These are phyloP conservation scores for Crepidotus variabilis DNA, from an alignment of 768 basidiomycete genomes.

Conservation along the genomic window DNA sequence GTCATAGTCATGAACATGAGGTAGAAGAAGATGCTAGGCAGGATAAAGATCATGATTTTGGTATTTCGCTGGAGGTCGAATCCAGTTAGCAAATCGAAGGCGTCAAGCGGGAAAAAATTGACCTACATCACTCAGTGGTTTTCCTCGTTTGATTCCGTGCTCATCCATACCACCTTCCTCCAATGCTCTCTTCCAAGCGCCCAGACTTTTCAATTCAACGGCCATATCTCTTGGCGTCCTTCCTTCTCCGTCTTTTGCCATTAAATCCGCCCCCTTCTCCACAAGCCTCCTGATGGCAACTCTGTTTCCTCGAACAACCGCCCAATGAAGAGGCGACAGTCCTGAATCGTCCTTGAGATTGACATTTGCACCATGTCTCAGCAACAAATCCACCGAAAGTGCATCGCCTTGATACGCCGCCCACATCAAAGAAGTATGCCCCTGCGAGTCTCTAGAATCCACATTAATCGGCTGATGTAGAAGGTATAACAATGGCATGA, in stretches of 20 bases:
- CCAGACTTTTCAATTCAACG: constrained; percentile 83
- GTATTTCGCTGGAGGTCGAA: constrained; percentile 61
- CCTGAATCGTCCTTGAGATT: constrained; percentile 77
- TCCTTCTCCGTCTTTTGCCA: constrained; percentile 75
- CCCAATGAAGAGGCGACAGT: constrained; percentile 93
- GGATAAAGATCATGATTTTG: constrained; percentile 69
- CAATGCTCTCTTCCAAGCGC: constrained; percentile 85
- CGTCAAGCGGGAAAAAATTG: not conserved
- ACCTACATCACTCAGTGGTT: constrained; percentile 67
- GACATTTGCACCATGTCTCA: constrained; percentile 83
- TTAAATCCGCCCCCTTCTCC: constrained; percentile 82
- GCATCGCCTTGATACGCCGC: constrained; percentile 99
- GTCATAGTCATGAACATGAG: constrained; percentile 82
- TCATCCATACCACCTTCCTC: constrained; percentile 85
- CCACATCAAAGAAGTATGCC: constrained; percentile 98
- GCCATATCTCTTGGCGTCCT: constrained; percentile 96
- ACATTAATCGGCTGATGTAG: constrained; percentile 92
- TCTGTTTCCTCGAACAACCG: constrained; percentile 92
- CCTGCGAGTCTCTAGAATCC: constrained; percentile 86
- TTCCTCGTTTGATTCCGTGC: constrained; percentile 61
- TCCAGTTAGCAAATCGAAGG: not conserved
- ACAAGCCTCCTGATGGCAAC: constrained; percentile 80
- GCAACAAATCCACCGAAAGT: constrained; percentile 85
- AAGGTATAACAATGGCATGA: constrained; percentile 91
- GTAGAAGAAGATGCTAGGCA: constrained; percentile 78